Evolutionary conservation across 495 filamentous ascomycete species (phyloP), one percentile per base, ranked within the genome.

Genomic region (Staphylotrichum longicolle): DNA sequence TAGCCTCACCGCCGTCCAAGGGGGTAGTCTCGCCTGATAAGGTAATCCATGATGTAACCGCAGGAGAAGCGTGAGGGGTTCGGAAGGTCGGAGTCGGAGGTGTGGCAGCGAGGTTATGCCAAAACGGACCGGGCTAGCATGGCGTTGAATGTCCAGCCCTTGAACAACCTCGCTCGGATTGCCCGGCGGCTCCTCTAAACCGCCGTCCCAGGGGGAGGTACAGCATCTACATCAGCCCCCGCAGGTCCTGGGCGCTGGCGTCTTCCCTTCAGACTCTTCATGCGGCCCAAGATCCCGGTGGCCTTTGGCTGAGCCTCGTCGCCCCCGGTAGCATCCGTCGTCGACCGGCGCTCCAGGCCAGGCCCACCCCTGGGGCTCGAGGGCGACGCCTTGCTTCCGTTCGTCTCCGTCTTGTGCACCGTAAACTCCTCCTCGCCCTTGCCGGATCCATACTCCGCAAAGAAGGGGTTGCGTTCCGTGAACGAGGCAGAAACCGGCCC

Each of bases 201-300:
- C 54, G 70, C 70, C 12, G 70, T 72, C 39, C 70, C 70, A 33
- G 70, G 67, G 27, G 60, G 48, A 12, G 66, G 62, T 11, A 44
- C 54, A 10, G 65, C 49, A 30, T 62, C 64, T 14, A 56, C 49
- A 8, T 76, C 76, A 41, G 61, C 66, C 61, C 52, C 65, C 4
- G 70, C 66, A 14, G 66, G 70, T 15, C 66, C 73, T 27, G 74
- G 73, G 32, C 72, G 72, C 57, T 66, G 68, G 60, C 78, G 73
- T 57, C 76, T 72, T 46, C 87, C 87, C 78, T 91, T 90, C 74
- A 96, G 76, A 74, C 88, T 91, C 84, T 90, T 94, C 74, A 97
- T 91, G 44, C 93, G 83, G 63, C 84, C 92, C 60, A 97, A 72
- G 64, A 97, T 89, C 3, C 91, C 59, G 53, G 40, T 60, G 14